Evolutionary conservation across 208 protist genomes (phyloP), one percentile per base, ranked within the genome.

Genomic region (Crithidia expoeki): DNA sequence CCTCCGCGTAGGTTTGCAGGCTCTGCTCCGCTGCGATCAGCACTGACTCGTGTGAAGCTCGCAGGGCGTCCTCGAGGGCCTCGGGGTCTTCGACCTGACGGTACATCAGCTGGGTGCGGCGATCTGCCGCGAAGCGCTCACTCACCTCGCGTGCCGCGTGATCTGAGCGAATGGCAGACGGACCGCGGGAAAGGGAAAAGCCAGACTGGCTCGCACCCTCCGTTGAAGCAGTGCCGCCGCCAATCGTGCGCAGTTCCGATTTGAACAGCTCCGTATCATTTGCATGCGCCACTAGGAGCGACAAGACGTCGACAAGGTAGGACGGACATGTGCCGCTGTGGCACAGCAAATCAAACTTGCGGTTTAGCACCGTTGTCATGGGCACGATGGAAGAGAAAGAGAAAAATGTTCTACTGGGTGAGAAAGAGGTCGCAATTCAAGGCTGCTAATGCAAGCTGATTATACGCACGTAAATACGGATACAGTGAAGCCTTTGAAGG

Each of bases 231-330:
- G 27, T 33, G 7, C 49, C 7, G 12, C 38, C 32, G 51, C 42
- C 57, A 38, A 55, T 28, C 9, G 32, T 30, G 21, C 82, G 85
- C 52, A 85, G 55, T 67, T 89, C 84, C n/a, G 63, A 66, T 69
- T 92, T 94, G 72, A 90, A 86, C 16, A 90, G 70, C 59, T 90
- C 86, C 6, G 86, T 90, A 38, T 94, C 89, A 38, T 94, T 92
- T 44, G 86, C 84, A 58, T 94, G 89, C 23, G 83, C 85, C 23
- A 94, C 89, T 7, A 94, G 75, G 19, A 92, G 63, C 0, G 84
- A 84, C 10, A 94, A 56, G 2, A 94, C 86, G 44, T 94, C 85
- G 9, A 90, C 30, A n/a, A 94, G 79, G 62, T 89, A 82, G 0
- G 82, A 72, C 7, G 85, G 67, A 61, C 89, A 94, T 5, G 79